phyloP scores from a whole-genome alignment of 768 basidiomycete species.

The Gelatoporia subvermispora region DNA sequence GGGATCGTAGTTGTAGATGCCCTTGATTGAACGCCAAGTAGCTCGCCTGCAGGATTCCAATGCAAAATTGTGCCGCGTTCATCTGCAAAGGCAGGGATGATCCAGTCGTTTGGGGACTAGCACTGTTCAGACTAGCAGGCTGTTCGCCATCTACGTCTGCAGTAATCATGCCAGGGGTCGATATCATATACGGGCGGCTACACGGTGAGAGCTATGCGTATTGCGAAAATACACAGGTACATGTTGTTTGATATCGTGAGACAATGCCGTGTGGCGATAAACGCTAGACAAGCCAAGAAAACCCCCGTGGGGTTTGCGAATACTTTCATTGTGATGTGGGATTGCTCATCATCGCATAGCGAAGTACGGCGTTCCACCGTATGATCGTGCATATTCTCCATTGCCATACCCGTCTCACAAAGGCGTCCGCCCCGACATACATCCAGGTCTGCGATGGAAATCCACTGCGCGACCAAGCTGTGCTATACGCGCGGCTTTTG shows the following conservation, averaged over 20 bases:
- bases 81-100: not conserved
- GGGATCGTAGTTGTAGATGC: not conserved
- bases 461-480: slow-evolving; percentile 24
- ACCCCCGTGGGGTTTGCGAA: too few relatives aligned
- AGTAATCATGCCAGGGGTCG: too few relatives aligned
- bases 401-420: slow-evolving; percentile 16
- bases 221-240: too few relatives aligned
- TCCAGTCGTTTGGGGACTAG: not conserved
- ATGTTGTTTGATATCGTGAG: too few relatives aligned
- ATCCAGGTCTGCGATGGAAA: slow-evolving; percentile 22
- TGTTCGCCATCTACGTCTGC: too few relatives aligned
- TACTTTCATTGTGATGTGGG: too few relatives aligned
- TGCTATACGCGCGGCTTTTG: slow-evolving; percentile 21
- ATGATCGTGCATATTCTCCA: slow-evolving; percentile 12
- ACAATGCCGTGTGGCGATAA: too few relatives aligned
- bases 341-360: too few relatives aligned
- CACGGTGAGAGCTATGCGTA: too few relatives aligned
- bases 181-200: too few relatives aligned
- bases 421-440: slow-evolving; percentile 18
- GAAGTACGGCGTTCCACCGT: not conserved
- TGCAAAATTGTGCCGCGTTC: slow-evolving; percentile 8
- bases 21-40: not conserved
- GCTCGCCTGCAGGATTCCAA: slow-evolving; percentile 6
- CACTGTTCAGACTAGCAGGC: too few relatives aligned
- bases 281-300: too few relatives aligned